Base-by-base conservation (phyloP, 176 grass and related monocot genomes). In the Carex parvula region DNA sequence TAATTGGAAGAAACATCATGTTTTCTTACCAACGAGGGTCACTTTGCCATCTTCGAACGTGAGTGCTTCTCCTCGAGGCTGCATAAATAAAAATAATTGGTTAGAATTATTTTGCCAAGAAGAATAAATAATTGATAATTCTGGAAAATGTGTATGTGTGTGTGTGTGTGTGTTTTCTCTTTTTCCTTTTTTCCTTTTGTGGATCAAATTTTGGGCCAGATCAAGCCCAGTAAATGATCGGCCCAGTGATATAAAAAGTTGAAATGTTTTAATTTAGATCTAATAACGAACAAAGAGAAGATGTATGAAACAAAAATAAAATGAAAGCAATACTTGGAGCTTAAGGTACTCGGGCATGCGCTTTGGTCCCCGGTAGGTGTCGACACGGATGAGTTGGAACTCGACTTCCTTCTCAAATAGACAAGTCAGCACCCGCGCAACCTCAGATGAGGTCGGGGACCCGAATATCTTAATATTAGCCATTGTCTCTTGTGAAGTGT, bases 391-490 rank as follows among this genome's bases (percentile, higher is more conserved):
- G 48, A 98, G 92, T 77, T 94, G 92, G 89, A 98, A 98, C 74
- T 98, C 95, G 2, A 94, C 85, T 32, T 94, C 92, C 90, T 98
- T 98, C 87, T 98, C 95, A 65, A 98, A 98, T 7, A 98, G 91
- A 84, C 95, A 98, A 60, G 89, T 90, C 58, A 98, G 88, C 86
- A 98, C 95, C 32, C 95, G 88, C 8, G 95, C 95, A 1, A 98
- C 95, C 88, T 98, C 95, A 16, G 90, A 67, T 26, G 95, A 98
- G 55, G 81, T 90, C 0, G 95, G 95, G 0, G 95, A 94, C 66
- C 95, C 95, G 84, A 98, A 94, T 21, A 98, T 87, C 90, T 94
- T 93, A 65, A 98, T 86, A 75, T 82, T 89, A 22, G 89, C 78
- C 85, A 79, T 87, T 53, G 64, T 37, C 2, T 76, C 60, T 54